These are phyloP conservation scores for Didymella arachidicola DNA, from an alignment of 2,329 filamentous ascomycete species.

Conservation along the genomic window DNA sequence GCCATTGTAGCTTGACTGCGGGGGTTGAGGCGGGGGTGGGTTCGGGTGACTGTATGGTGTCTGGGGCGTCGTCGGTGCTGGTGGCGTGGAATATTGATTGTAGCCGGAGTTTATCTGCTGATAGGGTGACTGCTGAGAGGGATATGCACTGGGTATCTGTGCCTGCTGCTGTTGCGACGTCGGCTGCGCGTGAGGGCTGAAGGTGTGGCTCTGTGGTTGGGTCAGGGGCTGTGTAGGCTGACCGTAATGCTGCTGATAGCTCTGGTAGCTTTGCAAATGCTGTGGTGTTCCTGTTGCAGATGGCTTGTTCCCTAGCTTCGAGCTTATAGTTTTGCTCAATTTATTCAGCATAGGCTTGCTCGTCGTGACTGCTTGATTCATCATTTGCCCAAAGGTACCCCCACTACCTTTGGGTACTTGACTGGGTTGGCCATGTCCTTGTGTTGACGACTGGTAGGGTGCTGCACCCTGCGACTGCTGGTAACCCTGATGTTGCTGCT, in stretches of 20 bases:
- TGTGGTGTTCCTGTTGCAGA: conserved; percentile 33
- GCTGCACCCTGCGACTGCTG: conserved; percentile 25
- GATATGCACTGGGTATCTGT: conserved; percentile 29
- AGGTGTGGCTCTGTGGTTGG: conserved; percentile 28
- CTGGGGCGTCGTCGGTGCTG: conserved; percentile 23
- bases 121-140: conserved; percentile 39
- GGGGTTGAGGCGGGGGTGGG: conserved; percentile 28
- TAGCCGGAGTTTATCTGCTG: conserved; percentile 38
- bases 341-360: conserved; percentile 50
- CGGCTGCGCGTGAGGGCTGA: conserved; percentile 26
- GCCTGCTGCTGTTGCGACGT: conserved; percentile 27
- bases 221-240: conserved; percentile 31
- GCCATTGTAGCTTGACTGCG: conserved; percentile 21
- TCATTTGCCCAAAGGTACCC: conserved; percentile 40
- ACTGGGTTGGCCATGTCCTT: conserved; percentile 24
- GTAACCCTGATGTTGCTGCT: conserved; percentile 34
- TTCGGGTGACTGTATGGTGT: conserved; percentile 21
- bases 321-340: conserved; percentile 48
- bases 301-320: conserved; percentile 42
- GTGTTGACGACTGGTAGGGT: conserved; percentile 28
- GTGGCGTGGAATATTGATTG: conserved; percentile 40
- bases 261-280: conserved; percentile 43
- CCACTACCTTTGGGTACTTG: conserved; percentile 32
- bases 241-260: conserved; percentile 40
- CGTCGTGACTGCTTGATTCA: conserved; percentile 48